Conservation (phyloP, 164 flowering plant species). For the Amborella trichopoda region DNA sequence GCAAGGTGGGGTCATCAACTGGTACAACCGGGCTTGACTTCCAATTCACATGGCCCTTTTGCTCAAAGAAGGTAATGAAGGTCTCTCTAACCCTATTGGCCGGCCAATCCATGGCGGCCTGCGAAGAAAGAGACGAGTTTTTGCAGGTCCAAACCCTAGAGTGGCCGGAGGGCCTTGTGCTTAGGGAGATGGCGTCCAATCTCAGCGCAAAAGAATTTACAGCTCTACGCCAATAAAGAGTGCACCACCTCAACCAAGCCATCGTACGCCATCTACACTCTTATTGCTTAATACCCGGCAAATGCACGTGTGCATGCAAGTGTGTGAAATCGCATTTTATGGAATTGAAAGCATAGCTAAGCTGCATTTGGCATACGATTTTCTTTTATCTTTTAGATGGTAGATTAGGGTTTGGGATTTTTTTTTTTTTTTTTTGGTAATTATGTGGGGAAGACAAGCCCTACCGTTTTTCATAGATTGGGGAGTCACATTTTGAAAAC, state of each 20-base stretch:
- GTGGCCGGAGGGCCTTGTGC: not conserved
- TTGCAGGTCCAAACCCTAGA: conserved; percentile 10
- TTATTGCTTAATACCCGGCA: not conserved
- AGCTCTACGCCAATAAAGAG: too few relatives aligned
- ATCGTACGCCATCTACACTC: not conserved
- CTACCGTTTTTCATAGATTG: too few relatives aligned
- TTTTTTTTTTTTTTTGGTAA: too few relatives aligned
- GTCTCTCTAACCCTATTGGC: conserved; percentile 66
- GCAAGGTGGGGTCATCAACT: conserved; percentile 79
- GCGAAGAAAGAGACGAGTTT: not conserved
- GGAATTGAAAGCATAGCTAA: too few relatives aligned
- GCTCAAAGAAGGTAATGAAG: conserved; percentile 59
- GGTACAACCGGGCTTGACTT: conserved; percentile 91
- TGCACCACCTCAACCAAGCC: not conserved
- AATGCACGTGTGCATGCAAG: too few relatives aligned
- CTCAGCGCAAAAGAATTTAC: not conserved
- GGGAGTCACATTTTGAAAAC: too few relatives aligned
- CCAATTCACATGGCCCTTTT: conserved; percentile 57
- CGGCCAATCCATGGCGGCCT: conserved; percentile 48
- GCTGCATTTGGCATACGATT: too few relatives aligned
- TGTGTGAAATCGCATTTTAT: too few relatives aligned
- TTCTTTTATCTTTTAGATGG: too few relatives aligned
- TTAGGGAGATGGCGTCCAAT: not conserved
- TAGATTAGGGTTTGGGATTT: too few relatives aligned
- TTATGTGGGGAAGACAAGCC: too few relatives aligned